Evolutionary conservation across 129 eudicot genomes (phyloP).

Genomic region (Chrysanthemum makinoi): DNA sequence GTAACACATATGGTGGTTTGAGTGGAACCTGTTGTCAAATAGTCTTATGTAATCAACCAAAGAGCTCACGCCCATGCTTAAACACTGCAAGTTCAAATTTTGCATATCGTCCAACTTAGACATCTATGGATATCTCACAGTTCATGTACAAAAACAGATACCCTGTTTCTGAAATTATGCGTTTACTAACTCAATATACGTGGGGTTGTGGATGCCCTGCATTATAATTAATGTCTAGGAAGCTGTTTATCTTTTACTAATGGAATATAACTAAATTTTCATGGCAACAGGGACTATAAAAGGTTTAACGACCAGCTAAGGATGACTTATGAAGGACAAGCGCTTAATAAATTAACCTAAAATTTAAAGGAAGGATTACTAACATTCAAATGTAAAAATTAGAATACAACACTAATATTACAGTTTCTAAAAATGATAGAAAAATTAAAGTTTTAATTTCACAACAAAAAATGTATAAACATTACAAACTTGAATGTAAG

Average conservation of each 20-base stretch:
- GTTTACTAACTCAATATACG: not conserved
- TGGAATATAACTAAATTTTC: no score
- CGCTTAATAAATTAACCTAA: no score
- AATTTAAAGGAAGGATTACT: not conserved
- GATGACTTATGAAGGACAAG: no score
- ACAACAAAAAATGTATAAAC: conserved; percentile 20
- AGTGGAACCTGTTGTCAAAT: not conserved
- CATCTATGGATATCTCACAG: conserved; percentile 10
- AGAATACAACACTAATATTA: conserved; percentile 2
- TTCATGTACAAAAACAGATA: not conserved
- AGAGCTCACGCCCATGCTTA: not conserved
- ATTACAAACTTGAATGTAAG: conserved; percentile 14
- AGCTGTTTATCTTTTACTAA: no score
- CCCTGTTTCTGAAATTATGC: not conserved
- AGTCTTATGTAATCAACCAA: not conserved
- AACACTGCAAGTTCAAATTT: not conserved
- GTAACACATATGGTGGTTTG: not conserved
- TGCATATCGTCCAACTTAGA: not conserved
- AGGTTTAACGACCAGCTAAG: no score
- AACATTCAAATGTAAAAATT: conserved; percentile 2
- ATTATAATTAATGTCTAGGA: not conserved
- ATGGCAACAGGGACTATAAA: no score
- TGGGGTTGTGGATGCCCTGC: not conserved
- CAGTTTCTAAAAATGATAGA: not conserved
- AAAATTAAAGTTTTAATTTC: conserved; percentile 13